These are phyloP conservation scores for Tanozyma kutaoensis DNA, from an alignment of 805 yeast genomes.

Conservation along the genomic window DNA sequence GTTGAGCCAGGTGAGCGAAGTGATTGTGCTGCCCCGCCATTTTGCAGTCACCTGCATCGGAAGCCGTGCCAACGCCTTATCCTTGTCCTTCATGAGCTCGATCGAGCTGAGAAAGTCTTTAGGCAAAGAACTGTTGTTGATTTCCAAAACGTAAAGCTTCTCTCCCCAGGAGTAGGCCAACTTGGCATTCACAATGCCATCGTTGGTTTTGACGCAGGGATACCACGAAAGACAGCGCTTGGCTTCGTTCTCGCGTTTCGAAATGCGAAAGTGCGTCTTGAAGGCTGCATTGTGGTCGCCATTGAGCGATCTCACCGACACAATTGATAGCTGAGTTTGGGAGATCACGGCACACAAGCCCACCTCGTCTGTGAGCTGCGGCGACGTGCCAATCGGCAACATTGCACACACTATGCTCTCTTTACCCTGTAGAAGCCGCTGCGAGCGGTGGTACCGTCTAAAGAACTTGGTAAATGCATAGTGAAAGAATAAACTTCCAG, in stretches of 20 bases:
- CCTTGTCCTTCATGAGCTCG: conserved; percentile 22
- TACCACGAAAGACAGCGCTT: conserved; percentile 48
- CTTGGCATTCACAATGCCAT: conserved; percentile 25
- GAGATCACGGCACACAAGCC: conserved; percentile 54
- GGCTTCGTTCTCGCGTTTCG: conserved; percentile 7
- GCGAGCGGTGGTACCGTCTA: conserved; percentile 33
- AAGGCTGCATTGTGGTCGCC: conserved; percentile 11
- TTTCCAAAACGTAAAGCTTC: conserved; percentile 39
- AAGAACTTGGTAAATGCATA: conserved; percentile 46
- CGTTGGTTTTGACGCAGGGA: conserved; percentile 25
- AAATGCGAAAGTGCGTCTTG: conserved; percentile 39
- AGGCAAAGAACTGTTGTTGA: conserved; percentile 24
- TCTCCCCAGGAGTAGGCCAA: conserved; percentile 65
- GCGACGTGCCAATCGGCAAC: conserved; percentile 48
- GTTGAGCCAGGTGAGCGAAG: conserved; percentile 38
- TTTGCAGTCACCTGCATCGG: conserved; percentile 11
- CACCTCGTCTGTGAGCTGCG: conserved; percentile 40
- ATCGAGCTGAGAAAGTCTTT: conserved; percentile 11
- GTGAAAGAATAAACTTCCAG: conserved; percentile 45
- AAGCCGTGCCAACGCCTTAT: conserved; percentile 17
- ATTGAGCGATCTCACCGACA: conserved; percentile 38
- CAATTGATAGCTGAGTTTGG: conserved; percentile 31
- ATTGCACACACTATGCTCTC: conserved; percentile 23
- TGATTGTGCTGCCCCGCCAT: conserved; percentile 6
- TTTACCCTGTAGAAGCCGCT: conserved; percentile 37